Percentiles rank a stretch among this genome's conserved stretches.
These are phyloP conservation scores for Colletotrichum caudatum DNA, from an alignment of 2,329 filamentous ascomycete genomes.

Conservation along the genomic window DNA sequence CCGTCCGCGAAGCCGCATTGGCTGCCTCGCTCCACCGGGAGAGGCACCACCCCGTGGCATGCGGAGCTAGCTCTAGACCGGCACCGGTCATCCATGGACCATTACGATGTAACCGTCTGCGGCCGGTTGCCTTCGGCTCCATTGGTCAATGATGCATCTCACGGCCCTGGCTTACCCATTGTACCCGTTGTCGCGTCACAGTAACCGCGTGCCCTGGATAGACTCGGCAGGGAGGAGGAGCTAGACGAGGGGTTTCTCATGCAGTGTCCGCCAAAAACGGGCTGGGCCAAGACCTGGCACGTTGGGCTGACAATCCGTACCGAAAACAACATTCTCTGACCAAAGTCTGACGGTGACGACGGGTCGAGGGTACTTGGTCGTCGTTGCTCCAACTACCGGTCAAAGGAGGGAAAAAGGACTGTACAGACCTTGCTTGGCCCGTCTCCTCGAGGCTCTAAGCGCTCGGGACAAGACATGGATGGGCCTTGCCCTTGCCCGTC, in stretches of 20 bases:
- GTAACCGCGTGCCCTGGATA: constrained; percentile 11
- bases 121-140: constrained; percentile 5
- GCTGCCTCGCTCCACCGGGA: background rate
- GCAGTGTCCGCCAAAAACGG: background rate
- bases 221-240: background rate
- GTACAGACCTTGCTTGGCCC: constrained; percentile 4
- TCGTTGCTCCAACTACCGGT: constrained; percentile 7
- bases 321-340: background rate
- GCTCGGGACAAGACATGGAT: constrained; percentile 11
- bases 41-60: constrained; percentile 26
- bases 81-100: background rate
- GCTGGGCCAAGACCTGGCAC: background rate
- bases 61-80: constrained; percentile 26
- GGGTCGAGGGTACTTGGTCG: constrained; percentile 30
- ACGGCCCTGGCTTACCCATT: constrained; percentile 13
- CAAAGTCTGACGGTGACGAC: constrained; percentile 4
- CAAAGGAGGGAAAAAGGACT: background rate
- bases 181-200: background rate
- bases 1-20: constrained; percentile 10
- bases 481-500: background rate
- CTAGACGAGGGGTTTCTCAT: background rate
- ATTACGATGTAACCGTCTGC: constrained; percentile 29
- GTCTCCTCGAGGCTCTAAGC: background rate
- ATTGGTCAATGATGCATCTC: constrained; percentile 16
- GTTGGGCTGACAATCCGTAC: background rate